Base-by-base conservation (phyloP, 1,284 basidiomycete species). In the Papiliotrema fonsecae region DNA sequence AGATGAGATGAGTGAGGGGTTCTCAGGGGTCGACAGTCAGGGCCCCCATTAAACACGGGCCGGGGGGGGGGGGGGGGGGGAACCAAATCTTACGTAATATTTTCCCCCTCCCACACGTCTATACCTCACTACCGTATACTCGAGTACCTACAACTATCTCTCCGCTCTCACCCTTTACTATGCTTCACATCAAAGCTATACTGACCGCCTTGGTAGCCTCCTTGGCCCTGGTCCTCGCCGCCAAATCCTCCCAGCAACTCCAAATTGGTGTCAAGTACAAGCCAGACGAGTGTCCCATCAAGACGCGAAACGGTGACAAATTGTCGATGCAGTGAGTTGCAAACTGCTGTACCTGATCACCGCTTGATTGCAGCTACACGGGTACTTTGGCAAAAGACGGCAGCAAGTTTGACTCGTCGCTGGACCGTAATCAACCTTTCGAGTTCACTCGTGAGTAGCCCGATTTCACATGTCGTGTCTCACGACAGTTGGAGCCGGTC, bases 371-470 rank as follows among this genome's bases (percentile, higher is more conserved):
- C 3, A 75, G 72, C 61, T 79, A 79, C 61, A 78, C 78, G 14
- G 78, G 76, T 6, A 76, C 69, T 2, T 66, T 81, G 5, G 73
- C 73, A 41, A 69, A 72, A 21, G 64, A 69, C 46, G 78, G 78
- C 19, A 73, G 67, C 51, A 76, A 79, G 60, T 81, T 81, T 53
- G 79, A 81, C 62, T 76, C 75, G 25, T 78, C 76, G 6, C 61
- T 77, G 28, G 78, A 78, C 65, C 64, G 79, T 5, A 75, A 75
- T 32, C 60, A 73, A 53, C 78, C 79, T 0, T 79, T 81, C 56
- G 75, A 71, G 42, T 77, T 76, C 55, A 74, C 65, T 10, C 63
- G 72, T 74, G 46, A 52, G 70, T 67, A 24, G 24, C 9, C 27
- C 21, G 6, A 9, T 26, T 28, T 37, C 18, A 11, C 18, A 3